Base-by-base conservation (phyloP, 192 early-diverging fungal species). In the Backusella tuberculispora region DNA sequence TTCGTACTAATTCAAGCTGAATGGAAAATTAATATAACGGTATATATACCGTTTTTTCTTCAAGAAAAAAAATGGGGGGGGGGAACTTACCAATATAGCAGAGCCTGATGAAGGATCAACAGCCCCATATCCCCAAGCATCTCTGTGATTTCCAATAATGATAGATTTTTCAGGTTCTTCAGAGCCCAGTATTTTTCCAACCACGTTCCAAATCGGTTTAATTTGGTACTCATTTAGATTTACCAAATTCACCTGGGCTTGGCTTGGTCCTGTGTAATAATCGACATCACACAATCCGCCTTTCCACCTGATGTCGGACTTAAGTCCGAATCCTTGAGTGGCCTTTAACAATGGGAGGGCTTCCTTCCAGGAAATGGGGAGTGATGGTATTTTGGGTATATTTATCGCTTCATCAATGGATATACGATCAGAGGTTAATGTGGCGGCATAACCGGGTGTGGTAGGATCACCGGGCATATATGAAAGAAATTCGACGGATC, bases 91-190 rank as follows among this genome's bases (percentile, higher is more conserved):
- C 78, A 91, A 78, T 63, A 78, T 77, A 5, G 90, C 88, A 24
- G 86, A 83, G 3, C 90, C 90, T 0, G 88, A 89, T 17, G 82
- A 85, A 9, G 90, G 88, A 43, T 91, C 90, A 10, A 85, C 79
- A n/a, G 90, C 90, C n/a, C 90, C 90, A 8, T 80, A 82, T 13
- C 87, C 83, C 90, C 89, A 91, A 15, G 90, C 85, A 63, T 92
- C 90, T 45, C 89, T 84, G 50, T 92, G 90, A 74, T 88, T 89
- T 42, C 90, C 90, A 41, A 90, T 68, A 14, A 92, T 76, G 38
- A 92, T 78, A 0, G 81, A 80, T 15, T 79, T 80, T 50, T 87
- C 84, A 6, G 84, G 81, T 17, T 90, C 84, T 40, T 81, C 80
- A 66, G 66, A 73, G 34, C 90, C 90, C 38, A 73, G 43, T 72